Evolutionary conservation across 1,284 basidiomycete genomes (phyloP), one percentile per base, ranked within the genome.

Genomic region (Tremellales sp.): DNA sequence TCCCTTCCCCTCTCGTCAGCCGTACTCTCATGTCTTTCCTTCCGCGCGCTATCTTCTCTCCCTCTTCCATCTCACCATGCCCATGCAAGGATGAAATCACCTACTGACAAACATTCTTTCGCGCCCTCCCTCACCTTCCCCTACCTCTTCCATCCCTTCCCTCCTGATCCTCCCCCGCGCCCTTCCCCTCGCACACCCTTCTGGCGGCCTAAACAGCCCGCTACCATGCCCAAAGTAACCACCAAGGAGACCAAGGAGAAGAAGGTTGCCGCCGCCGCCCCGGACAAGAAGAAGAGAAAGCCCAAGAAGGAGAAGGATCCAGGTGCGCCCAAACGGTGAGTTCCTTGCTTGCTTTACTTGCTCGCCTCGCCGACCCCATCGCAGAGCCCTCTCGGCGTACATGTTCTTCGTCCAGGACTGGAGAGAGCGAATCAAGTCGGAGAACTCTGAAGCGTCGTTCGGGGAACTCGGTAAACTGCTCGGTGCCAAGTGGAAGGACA

Each of bases 341-440:
- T 60, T 19, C 26, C 35, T 19, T 43, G 3, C 18, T 21, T 13
- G 28, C 18, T 41, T 33, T 32, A 19, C 36, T 41, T 33, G 28
- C 18, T 28, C 32, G 26, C 18, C 24, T n/a, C n/a, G n/a, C n/a
- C 31, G n/a, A 31, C 21, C 6, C 38, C 36, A 25, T 7, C 26
- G 28, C 18, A 70, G 90, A 44, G 85, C 89, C 2, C 80, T 95
- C 44, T 94, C 91, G 43, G 91, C 92, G 45, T 97, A 95, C 78
- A 95, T 97, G 92, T 93, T 93, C 85, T 97, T 97, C 80, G 85
- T 83, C 65, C 88, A 92, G 74, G 92, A 93, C 75, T 87, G 87
- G 85, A 82, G 92, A 69, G 87, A 94, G 75, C 83, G 85, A 67
- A 87, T 97, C 80, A 94, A 93, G 82, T 67, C 80, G 48, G 93